phyloP scores from a whole-genome alignment of 768 basidiomycete genomes.

The Lactifluus volemus region DNA sequence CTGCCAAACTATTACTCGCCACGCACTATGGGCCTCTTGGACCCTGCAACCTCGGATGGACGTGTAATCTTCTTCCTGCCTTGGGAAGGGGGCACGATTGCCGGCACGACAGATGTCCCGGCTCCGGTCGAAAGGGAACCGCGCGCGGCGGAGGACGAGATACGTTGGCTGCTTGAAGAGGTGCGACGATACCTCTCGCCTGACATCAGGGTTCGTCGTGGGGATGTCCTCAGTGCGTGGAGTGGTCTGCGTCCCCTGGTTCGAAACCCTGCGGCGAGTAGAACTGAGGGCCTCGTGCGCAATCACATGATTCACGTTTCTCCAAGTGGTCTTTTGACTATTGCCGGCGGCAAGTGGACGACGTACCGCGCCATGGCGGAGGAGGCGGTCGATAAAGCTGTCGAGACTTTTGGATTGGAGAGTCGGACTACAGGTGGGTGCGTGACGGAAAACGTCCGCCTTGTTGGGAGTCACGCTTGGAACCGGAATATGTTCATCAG shows the following conservation, averaged over 20 bases:
- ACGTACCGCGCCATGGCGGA: conserved; percentile 95
- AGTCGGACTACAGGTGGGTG: conserved; percentile 49
- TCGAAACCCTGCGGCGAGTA: conserved; percentile 60
- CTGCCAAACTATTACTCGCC: conserved; percentile 97
- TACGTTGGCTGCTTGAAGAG: conserved; percentile 94
- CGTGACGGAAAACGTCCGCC: conserved; percentile 69
- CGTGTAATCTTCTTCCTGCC: conserved; percentile 99
- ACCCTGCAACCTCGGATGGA: conserved; percentile 92
- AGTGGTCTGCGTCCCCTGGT: conserved; percentile 87
- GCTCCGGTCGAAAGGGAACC: conserved; percentile 67
- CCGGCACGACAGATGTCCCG: conserved; percentile 90
- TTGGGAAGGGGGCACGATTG: conserved; percentile 97
- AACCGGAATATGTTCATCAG: conserved; percentile 95
- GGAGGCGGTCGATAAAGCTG: conserved; percentile 85
- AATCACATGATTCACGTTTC: conserved; percentile 89
- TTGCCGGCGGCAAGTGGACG: conserved; percentile 98
- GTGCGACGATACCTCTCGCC: conserved; percentile 81
- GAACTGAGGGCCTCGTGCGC: conserved; percentile 82
- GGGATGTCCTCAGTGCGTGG: conserved; percentile 95
- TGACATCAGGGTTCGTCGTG: conserved; percentile 89
- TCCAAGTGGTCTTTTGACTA: conserved; percentile 77
- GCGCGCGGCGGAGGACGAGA: conserved; percentile 83
- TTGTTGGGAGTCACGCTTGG: conserved; percentile 94
- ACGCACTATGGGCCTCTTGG: conserved; percentile 88
- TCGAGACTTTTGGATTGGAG: conserved; percentile 66